phyloP scores from a whole-genome alignment of 331 rosid species.

The Acacia pycnantha region DNA sequence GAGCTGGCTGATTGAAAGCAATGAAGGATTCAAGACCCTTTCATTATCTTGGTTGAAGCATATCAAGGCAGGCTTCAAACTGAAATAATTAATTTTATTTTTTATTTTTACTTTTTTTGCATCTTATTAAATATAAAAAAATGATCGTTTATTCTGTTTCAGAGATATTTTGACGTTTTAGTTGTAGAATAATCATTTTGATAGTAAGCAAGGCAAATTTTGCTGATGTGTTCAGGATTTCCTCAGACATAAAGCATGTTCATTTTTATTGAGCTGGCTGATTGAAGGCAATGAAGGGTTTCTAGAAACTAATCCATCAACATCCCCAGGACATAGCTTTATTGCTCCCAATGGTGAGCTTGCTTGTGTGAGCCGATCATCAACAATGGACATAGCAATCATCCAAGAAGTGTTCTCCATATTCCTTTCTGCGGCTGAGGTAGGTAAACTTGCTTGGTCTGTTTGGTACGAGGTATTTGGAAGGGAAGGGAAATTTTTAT shows the following conservation, averaged over 20 bases:
- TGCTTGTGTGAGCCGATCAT: slow-evolving; percentile 74
- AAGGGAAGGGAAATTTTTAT: too few relatives aligned
- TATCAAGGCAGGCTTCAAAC: not conserved
- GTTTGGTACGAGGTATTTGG: too few relatives aligned
- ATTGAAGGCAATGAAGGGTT: slow-evolving; percentile 62
- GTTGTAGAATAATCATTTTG: not conserved
- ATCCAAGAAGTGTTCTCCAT: slow-evolving; percentile 66
- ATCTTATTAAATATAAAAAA: not conserved
- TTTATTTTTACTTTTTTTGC: too few relatives aligned
- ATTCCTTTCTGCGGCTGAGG: slow-evolving; percentile 73
- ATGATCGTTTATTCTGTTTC: not conserved
- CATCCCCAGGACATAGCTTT: slow-evolving; percentile 81
- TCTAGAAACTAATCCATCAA: slow-evolving; percentile 81
- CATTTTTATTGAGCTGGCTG: slow-evolving; percentile 81
- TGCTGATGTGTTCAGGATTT: slow-evolving; percentile 53
- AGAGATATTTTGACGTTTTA: too few relatives aligned
- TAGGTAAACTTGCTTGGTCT: slow-evolving; percentile 14
- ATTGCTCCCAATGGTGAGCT: slow-evolving; percentile 67
- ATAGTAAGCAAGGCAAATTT: not conserved
- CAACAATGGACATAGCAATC: slow-evolving; percentile 80
- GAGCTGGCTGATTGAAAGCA: slow-evolving; percentile 81
- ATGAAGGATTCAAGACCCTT: slow-evolving; percentile 37
- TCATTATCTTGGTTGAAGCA: not conserved
- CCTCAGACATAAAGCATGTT: slow-evolving; percentile 64
- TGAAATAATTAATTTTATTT: not conserved